A percentile compares a stretch with the other conserved stretches of the same genome.
phyloP scores from a whole-genome alignment of 345 rosid genomes.

The Boechera stricta region DNA sequence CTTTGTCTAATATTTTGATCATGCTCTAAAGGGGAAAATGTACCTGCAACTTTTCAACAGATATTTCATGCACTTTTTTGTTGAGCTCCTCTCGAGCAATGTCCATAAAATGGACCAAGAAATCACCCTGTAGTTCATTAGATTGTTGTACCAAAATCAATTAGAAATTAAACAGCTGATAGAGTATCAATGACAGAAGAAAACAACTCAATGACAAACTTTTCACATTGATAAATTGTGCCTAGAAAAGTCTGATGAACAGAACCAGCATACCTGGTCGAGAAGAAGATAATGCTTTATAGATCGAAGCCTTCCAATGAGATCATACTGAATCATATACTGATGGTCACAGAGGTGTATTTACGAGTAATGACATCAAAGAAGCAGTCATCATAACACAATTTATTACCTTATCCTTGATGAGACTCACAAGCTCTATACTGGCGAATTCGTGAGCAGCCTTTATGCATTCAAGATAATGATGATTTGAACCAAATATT shows the following conservation, averaged over 20 bases:
- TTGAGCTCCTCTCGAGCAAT: slow-evolving; percentile 91
- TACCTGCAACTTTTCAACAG: slow-evolving; percentile 96
- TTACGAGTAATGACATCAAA: slow-evolving; percentile 10
- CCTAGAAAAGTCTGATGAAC: slow-evolving; percentile 10
- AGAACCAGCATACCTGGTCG: slow-evolving; percentile 75
- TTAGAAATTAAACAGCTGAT: slow-evolving; percentile 13
- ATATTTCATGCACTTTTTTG: slow-evolving; percentile 79
- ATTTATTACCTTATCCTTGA: slow-evolving; percentile 74
- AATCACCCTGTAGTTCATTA: slow-evolving; percentile 74
- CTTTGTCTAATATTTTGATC: slow-evolving; percentile 12
- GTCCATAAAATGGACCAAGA: slow-evolving; percentile 98
- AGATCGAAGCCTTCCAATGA: slow-evolving; percentile 85
- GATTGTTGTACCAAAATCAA: slow-evolving; percentile 12
- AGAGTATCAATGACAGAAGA: slow-evolving; percentile 28
- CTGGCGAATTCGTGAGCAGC: slow-evolving; percentile 93
- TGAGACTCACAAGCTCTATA: slow-evolving; percentile 79
- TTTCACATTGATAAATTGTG: slow-evolving; percentile 20
- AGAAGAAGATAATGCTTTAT: slow-evolving; percentile 98
- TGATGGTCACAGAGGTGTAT: slow-evolving; percentile 32
- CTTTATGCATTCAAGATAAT: slow-evolving; percentile 93
- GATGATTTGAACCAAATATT: slow-evolving; percentile 88
- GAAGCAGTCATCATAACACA: slow-evolving; percentile 23
- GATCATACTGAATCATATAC: slow-evolving; percentile 70
- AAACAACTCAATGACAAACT: slow-evolving; percentile 12
- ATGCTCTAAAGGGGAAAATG: slow-evolving; percentile 10